A percentile compares a stretch with the other conserved stretches of the same genome.
These are phyloP conservation scores for Naganishia cerealis DNA, from an alignment of 1,284 basidiomycete species.

Conservation along the genomic window DNA sequence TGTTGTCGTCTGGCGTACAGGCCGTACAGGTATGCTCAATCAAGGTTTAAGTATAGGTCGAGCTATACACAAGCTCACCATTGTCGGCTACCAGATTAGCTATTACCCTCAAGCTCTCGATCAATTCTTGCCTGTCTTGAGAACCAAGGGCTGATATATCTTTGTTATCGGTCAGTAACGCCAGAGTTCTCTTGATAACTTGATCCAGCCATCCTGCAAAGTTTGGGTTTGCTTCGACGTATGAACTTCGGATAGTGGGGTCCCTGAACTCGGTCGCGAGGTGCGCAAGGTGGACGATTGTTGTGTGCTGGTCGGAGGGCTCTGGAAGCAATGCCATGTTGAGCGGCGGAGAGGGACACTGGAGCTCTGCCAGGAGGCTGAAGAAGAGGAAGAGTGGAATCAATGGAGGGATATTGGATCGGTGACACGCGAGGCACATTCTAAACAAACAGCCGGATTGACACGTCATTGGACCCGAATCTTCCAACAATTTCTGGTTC, in stretches of 20 bases:
- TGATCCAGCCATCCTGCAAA: slow-evolving; percentile 5
- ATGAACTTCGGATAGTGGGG: neutral
- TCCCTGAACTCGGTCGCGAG: slow-evolving; percentile 14
- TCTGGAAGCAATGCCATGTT: neutral
- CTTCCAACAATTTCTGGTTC: too few species aligned
- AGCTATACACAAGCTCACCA: neutral
- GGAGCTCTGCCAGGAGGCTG: too few species aligned
- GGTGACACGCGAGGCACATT: too few species aligned
- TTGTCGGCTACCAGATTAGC: slow-evolving; percentile 23
- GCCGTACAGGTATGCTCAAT: neutral
- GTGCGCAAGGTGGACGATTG: neutral
- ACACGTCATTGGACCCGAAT: too few species aligned
- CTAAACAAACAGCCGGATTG: too few species aligned
- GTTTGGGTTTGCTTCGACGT: neutral
- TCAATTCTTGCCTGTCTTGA: neutral
- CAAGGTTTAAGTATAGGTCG: neutral
- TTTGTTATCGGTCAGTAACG: neutral
- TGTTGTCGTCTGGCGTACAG: neutral
- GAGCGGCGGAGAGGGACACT: neutral
- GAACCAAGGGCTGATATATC: neutral
- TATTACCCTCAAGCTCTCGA: slow-evolving; percentile 1
- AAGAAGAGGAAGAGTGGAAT: too few species aligned
- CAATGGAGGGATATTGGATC: too few species aligned
- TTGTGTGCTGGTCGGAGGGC: neutral
- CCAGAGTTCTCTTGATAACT: neutral